phyloP scores from a whole-genome alignment of 1,284 basidiomycete genomes.

The Ganoderma lucidum region DNA sequence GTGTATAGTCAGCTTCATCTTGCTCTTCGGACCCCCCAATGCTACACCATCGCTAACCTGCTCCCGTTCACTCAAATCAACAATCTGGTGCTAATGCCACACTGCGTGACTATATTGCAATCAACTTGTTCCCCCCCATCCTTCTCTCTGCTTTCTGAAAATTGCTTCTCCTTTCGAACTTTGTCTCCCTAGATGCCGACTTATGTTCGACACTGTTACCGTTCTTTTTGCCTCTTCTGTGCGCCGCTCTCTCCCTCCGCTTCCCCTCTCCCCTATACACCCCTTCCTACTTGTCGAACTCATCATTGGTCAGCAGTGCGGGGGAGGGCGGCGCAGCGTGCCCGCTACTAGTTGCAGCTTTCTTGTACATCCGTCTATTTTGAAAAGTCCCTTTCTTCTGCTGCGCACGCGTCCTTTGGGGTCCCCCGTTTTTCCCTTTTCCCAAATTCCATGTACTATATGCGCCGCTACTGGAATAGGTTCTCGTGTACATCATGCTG shows the following conservation, averaged over 20 bases:
- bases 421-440: constrained; percentile 16
- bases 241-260: not conserved
- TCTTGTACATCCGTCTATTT: constrained; percentile 16
- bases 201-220: constrained; percentile 1
- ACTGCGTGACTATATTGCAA: constrained; percentile 22
- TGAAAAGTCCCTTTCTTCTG: constrained; percentile 24
- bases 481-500: constrained; percentile 22
- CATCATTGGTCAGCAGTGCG: not conserved
- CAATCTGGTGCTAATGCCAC: constrained; percentile 21
- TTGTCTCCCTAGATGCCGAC: constrained; percentile 8
- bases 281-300: not conserved
- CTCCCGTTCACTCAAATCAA: not conserved
- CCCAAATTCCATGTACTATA: constrained; percentile 14
- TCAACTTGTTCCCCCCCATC: constrained; percentile 13
- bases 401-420: constrained; percentile 31
- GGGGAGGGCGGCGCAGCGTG: constrained; percentile 9
- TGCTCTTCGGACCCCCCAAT: constrained; percentile 8
- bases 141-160: not conserved
- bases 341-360: constrained; percentile 13
- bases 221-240: constrained; percentile 11
- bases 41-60: constrained; percentile 15
- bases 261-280: not conserved
- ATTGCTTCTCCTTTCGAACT: constrained; percentile 3
- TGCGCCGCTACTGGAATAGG: constrained; percentile 9
- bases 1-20: constrained; percentile 8